A percentile compares a stretch with the other conserved stretches of the same genome.
Conservation (phyloP, 2,329 filamentous ascomycete species). For the Ophiostoma sp. region DNA sequence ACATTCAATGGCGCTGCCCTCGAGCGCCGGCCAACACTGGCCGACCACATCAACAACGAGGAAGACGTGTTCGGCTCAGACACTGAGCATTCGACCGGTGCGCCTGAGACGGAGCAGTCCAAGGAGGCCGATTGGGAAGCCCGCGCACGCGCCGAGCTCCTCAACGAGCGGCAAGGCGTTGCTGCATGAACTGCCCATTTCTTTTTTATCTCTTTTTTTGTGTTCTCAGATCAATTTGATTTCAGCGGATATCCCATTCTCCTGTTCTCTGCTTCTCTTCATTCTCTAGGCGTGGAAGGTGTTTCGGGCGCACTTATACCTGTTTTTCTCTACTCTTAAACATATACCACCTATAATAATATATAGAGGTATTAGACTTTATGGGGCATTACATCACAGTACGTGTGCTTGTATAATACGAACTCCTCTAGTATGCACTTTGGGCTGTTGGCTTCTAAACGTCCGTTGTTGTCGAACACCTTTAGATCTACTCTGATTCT, state of each 20-base stretch:
- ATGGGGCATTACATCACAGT: no score
- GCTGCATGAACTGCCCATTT: not conserved
- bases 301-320: no score
- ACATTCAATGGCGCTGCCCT: not conserved
- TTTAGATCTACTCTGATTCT: no score
- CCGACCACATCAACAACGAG: conserved; percentile 28
- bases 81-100: conserved; percentile 10
- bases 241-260: not conserved
- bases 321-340: no score
- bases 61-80: conserved; percentile 27
- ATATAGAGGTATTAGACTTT: no score
- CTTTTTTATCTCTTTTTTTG: not conserved
- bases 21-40: conserved; percentile 16
- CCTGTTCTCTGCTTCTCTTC: not conserved
- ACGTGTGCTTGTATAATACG: no score
- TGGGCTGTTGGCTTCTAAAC: no score
- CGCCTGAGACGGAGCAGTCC: not conserved
- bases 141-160: conserved; percentile 13
- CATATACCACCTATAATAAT: no score
- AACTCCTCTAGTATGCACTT: no score
- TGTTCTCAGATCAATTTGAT: not conserved
- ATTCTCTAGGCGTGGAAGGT: no score
- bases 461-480: no score
- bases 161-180: conserved; percentile 5
- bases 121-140: conserved; percentile 7